Evolutionary conservation across 495 filamentous ascomycete genomes (phyloP).

Genomic region (Hypoxylon rickii): DNA sequence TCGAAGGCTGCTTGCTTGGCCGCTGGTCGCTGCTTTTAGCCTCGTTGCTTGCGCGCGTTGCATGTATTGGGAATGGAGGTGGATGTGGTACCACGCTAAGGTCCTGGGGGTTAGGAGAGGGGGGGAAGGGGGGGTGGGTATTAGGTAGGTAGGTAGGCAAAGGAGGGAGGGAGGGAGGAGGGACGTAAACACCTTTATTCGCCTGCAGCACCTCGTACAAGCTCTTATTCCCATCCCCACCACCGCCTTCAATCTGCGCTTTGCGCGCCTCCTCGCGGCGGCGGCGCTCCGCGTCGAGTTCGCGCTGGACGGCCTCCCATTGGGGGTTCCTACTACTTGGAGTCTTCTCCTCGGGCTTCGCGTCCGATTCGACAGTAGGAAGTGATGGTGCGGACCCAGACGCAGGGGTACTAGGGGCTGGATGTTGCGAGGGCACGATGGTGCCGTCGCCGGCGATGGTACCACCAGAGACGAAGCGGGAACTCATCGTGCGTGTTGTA

Average conservation of each 20-base stretch:
- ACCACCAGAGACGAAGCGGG: conserved; percentile 89
- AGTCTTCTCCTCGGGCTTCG: conserved; percentile 43
- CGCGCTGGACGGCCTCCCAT: conserved; percentile 77
- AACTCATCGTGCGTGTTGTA: conserved; percentile 78
- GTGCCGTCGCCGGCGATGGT: conserved; percentile 60
- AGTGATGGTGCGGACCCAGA: neutral
- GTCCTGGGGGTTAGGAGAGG: neutral
- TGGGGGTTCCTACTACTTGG: conserved; percentile 57
- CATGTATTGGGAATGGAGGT: too few species aligned
- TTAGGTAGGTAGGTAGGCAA: too few species aligned
- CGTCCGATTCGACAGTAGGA: conserved; percentile 4
- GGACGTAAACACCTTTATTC: conserved; percentile 74
- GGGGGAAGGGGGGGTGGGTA: neutral
- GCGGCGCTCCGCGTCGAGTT: conserved; percentile 66
- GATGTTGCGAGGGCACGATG: neutral
- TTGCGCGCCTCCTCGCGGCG: conserved; percentile 60
- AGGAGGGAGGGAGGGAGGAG: neutral
- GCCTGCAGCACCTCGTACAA: conserved; percentile 87
- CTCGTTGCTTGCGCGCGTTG: neutral
- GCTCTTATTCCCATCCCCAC: conserved; percentile 62
- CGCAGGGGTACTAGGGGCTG: neutral
- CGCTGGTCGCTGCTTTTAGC: conserved; percentile 54
- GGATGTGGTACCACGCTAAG: too few species aligned
- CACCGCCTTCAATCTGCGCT: conserved; percentile 51
- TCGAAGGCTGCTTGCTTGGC: conserved; percentile 97